phyloP scores from a whole-genome alignment of 176 grass and related monocot species.

The Triticum turgidum region DNA sequence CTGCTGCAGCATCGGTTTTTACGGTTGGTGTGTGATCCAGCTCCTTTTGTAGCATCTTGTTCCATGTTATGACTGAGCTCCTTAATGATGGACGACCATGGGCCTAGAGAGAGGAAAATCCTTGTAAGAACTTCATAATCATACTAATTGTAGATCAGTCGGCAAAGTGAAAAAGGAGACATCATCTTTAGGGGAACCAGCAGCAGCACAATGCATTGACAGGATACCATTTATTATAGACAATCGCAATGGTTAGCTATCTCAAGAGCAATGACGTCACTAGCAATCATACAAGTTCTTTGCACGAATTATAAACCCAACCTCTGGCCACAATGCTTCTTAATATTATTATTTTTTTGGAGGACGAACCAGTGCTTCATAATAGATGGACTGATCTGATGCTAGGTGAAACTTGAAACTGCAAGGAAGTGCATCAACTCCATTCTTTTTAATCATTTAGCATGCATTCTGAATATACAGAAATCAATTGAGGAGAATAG shows the following conservation, averaged over 20 bases:
- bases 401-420: background rate
- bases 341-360: background rate
- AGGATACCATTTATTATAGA: background rate
- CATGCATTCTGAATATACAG: background rate
- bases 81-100: conserved; percentile 89
- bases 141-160: background rate
- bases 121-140: conserved; percentile 17
- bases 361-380: conserved; percentile 1
- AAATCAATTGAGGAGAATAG: background rate
- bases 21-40: conserved; percentile 80
- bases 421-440: background rate
- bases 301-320: background rate
- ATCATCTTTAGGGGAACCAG: background rate
- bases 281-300: background rate
- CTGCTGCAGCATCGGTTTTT: conserved; percentile 93
- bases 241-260: background rate
- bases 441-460: background rate
- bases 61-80: conserved; percentile 87
- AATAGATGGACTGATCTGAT: background rate
- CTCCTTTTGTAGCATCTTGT: conserved; percentile 94
- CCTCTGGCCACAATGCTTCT: background rate
- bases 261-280: conserved; percentile 1
- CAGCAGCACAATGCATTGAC: background rate
- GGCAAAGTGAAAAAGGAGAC: background rate
- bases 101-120: conserved; percentile 55